Evolutionary conservation across 345 rosid genomes (phyloP).

Genomic region (Linum lewisii): DNA sequence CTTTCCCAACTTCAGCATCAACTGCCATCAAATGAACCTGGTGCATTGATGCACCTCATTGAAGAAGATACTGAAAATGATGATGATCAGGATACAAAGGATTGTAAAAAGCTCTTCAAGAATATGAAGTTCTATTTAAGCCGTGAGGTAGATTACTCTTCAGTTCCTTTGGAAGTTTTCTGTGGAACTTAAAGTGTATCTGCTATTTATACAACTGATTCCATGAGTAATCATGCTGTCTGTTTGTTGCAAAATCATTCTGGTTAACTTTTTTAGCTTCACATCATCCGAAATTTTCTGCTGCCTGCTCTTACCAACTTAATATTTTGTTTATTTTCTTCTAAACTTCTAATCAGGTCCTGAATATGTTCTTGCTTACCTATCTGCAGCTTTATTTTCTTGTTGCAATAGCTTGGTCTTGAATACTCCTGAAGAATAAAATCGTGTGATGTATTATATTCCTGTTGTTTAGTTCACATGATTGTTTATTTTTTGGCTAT

Average conservation of each 20-base stretch:
- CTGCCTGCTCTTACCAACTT: neutral
- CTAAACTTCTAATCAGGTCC: no score
- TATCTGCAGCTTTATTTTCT: neutral
- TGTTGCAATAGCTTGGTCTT: neutral
- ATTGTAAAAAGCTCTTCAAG: slow-evolving; percentile 62
- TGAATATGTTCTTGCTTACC: no score
- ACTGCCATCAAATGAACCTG: slow-evolving; percentile 86
- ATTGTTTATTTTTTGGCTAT: neutral
- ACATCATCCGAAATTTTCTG: slow-evolving; percentile 1
- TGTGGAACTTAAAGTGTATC: neutral
- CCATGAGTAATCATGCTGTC: neutral
- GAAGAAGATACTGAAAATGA: slow-evolving; percentile 52
- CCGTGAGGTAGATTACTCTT: slow-evolving; percentile 59
- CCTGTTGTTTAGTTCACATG: neutral
- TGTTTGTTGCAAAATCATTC: neutral
- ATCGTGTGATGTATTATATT: neutral
- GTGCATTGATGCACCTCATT: slow-evolving; percentile 85
- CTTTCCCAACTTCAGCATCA: slow-evolving; percentile 95
- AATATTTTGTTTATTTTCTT: no score
- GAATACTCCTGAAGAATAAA: neutral
- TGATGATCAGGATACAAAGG: slow-evolving; percentile 84
- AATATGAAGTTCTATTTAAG: slow-evolving; percentile 73
- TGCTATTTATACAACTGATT: neutral
- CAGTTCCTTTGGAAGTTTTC: neutral
- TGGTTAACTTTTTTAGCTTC: neutral